A percentile compares a stretch with the other conserved stretches of the same genome.
phyloP scores from a whole-genome alignment of 257 asterid genomes.

The Pogostemon cablin region DNA sequence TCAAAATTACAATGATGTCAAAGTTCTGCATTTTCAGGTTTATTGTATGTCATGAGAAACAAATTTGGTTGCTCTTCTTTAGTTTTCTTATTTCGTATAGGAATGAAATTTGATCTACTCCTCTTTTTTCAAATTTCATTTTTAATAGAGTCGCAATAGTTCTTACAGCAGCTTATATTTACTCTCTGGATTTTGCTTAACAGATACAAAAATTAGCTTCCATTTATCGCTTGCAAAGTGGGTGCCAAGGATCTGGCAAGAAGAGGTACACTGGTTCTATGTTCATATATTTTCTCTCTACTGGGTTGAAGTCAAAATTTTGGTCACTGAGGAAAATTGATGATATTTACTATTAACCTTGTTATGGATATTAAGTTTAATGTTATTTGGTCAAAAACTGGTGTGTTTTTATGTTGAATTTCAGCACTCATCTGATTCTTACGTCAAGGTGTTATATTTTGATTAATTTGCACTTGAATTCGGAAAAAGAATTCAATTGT shows the following conservation, averaged over 20 bases:
- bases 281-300: conserved; percentile 18
- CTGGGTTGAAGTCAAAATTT: conserved; percentile 13
- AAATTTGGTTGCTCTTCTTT: neutral
- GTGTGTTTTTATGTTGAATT: neutral
- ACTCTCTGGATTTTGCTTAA: conserved; percentile 28
- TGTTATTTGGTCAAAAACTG: neutral
- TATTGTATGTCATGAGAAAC: neutral
- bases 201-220: conserved; percentile 83
- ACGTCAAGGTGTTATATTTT: neutral
- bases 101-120: conserved; percentile 4
- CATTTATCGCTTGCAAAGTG: conserved; percentile 73
- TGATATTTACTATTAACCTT: neutral
- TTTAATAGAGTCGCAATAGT: neutral
- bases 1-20: neutral
- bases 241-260: conserved; percentile 82
- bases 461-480: neutral
- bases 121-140: neutral
- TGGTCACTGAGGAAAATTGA: neutral
- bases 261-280: conserved; percentile 60
- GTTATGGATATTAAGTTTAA: neutral
- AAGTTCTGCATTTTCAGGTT: neutral
- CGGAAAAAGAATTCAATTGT: neutral
- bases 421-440: neutral
- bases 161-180: conserved; percentile 5
- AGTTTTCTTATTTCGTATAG: neutral